These are phyloP conservation scores for Jackrogersella multiformis DNA, from an alignment of 495 filamentous ascomycete species.

Conservation along the genomic window DNA sequence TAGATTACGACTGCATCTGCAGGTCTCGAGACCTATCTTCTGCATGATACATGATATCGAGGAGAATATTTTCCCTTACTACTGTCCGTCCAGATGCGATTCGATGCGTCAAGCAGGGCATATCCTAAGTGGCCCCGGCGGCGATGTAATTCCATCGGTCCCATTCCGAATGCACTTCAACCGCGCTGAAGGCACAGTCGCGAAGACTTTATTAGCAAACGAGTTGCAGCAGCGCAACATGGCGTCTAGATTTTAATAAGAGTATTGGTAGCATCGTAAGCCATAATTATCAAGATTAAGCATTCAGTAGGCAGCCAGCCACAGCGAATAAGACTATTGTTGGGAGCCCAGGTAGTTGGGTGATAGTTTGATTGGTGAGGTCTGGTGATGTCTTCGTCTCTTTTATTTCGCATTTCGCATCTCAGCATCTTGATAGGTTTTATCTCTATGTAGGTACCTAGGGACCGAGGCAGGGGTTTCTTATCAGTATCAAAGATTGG, in stretches of 20 bases:
- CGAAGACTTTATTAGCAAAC: constrained; percentile 17
- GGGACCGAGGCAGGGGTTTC: too few relatives aligned
- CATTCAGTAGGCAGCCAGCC: constrained; percentile 27
- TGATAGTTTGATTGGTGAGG: constrained; percentile 2
- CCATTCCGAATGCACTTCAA: constrained; percentile 12
- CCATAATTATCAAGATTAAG: constrained; percentile 1
- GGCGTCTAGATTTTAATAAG: constrained; percentile 21
- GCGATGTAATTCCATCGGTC: too few relatives aligned
- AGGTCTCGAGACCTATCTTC: constrained; percentile 25
- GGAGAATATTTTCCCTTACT: constrained; percentile 29
- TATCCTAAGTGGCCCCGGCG: neutral
- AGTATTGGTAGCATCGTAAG: constrained; percentile 4
- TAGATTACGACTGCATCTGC: constrained; percentile 32
- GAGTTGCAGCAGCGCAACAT: constrained; percentile 11
- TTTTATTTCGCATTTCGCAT: neutral
- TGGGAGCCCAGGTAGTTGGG: constrained; percentile 2
- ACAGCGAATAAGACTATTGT: constrained; percentile 18
- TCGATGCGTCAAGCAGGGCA: constrained; percentile 4
- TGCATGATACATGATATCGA: constrained; percentile 20
- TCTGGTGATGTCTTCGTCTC: constrained; percentile 12
- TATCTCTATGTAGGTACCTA: neutral
- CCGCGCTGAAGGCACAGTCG: constrained; percentile 7
- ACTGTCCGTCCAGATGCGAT: constrained; percentile 18
- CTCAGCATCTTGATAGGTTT: neutral
- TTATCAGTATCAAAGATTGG: too few relatives aligned